phyloP scores from a whole-genome alignment of 805 yeast species.

The Wickerhamiella kazuoi region DNA sequence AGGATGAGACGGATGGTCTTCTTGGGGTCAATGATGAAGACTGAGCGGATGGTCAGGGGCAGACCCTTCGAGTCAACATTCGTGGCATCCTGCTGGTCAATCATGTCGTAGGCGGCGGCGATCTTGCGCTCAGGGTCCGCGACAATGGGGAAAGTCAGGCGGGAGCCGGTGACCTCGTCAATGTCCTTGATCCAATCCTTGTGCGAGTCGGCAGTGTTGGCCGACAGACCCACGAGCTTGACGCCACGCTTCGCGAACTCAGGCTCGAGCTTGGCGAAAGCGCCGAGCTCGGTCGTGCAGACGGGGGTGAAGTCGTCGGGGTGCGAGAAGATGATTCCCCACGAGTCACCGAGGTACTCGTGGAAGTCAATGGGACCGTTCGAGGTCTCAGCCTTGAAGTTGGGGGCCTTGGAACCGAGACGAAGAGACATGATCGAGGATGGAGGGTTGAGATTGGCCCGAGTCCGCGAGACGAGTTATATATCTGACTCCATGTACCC shows the following conservation, averaged over 20 bases:
- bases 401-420: slow-evolving; percentile 73
- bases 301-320: slow-evolving; percentile 94
- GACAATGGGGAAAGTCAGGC: slow-evolving; percentile 70
- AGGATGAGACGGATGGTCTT: slow-evolving; percentile 73
- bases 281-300: slow-evolving; percentile 89
- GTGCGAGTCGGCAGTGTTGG: slow-evolving; percentile 66
- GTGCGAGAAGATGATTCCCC: slow-evolving; percentile 80
- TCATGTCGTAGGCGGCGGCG: slow-evolving; percentile 65
- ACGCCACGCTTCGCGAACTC: slow-evolving; percentile 73
- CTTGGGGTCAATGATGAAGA: slow-evolving; percentile 73
- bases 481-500: no score
- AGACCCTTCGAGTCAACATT: slow-evolving; percentile 50
- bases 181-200: slow-evolving; percentile 80
- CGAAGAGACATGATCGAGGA: slow-evolving; percentile 25
- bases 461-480: no score
- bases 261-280: slow-evolving; percentile 78
- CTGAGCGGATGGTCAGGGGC: slow-evolving; percentile 79
- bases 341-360: slow-evolving; percentile 60
- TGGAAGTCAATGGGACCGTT: slow-evolving; percentile 71
- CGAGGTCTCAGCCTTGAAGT: slow-evolving; percentile 67
- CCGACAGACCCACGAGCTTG: slow-evolving; percentile 76
- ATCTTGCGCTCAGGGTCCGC: slow-evolving; percentile 74
- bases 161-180: slow-evolving; percentile 61
- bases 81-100: slow-evolving; percentile 65
- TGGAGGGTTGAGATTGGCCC: background rate